These are phyloP conservation scores for Sclerotiophoma versabilis DNA, from an alignment of 2,329 filamentous ascomycete genomes.

Conservation along the genomic window DNA sequence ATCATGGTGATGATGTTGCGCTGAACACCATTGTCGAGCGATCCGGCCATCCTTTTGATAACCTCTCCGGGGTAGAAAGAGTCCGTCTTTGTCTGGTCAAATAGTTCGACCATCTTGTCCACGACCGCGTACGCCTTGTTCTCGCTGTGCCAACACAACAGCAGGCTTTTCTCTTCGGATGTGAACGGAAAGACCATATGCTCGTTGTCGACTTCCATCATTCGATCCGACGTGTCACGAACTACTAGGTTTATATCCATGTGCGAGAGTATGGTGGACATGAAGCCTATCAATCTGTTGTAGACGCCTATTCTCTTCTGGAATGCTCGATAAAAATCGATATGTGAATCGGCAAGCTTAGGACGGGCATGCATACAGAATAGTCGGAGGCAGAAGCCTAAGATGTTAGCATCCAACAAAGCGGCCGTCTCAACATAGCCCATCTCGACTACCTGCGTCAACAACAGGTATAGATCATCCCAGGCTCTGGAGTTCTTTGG, in stretches of 20 bases:
- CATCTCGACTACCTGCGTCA: slow-evolving; percentile 40
- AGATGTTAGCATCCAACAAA: slow-evolving; percentile 35
- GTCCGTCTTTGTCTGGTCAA: slow-evolving; percentile 39
- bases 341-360: slow-evolving; percentile 17
- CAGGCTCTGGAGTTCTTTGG: slow-evolving; percentile 36
- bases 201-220: slow-evolving; percentile 30
- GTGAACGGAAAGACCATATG: slow-evolving; percentile 38
- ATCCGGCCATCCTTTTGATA: slow-evolving; percentile 41
- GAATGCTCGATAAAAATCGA: slow-evolving; percentile 37
- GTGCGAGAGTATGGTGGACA: slow-evolving; percentile 36
- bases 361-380: slow-evolving; percentile 38
- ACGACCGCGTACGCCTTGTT: slow-evolving; percentile 41
- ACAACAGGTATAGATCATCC: slow-evolving; percentile 46
- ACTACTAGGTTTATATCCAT: slow-evolving; percentile 34
- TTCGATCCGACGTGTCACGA: slow-evolving; percentile 25
- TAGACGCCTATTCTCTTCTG: slow-evolving; percentile 42
- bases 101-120: slow-evolving; percentile 46
- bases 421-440: slow-evolving; percentile 38
- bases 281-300: slow-evolving; percentile 42
- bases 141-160: slow-evolving; percentile 40
- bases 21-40: slow-evolving; percentile 24
- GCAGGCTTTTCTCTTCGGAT: slow-evolving; percentile 26
- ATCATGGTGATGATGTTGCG: slow-evolving; percentile 34
- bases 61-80: slow-evolving; percentile 46
- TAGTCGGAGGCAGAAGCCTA: slow-evolving; percentile 39